phyloP scores from a whole-genome alignment of 2,329 filamentous ascomycete genomes.

The Aspergillus viridinutans region DNA sequence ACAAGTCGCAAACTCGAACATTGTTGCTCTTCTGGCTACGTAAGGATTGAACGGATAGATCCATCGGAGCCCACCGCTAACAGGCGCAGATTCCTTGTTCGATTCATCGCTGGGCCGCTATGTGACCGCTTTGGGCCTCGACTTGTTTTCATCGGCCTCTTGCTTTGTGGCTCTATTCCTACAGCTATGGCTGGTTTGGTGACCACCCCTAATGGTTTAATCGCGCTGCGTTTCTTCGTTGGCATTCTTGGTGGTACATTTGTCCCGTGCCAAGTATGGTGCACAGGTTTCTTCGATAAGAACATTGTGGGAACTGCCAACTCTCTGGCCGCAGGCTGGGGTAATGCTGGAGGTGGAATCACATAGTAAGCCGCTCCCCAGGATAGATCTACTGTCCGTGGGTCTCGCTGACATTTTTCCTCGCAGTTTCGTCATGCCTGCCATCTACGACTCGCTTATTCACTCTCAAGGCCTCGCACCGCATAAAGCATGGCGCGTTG shows the following conservation, averaged over 20 bases:
- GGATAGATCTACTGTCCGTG: neutral
- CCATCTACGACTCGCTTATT: slow-evolving; percentile 75
- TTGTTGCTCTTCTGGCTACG: slow-evolving; percentile 72
- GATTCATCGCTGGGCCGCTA: slow-evolving; percentile 72
- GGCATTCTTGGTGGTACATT: slow-evolving; percentile 43
- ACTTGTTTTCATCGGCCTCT: slow-evolving; percentile 68
- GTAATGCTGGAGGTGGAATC: slow-evolving; percentile 83
- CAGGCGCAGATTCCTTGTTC: slow-evolving; percentile 60
- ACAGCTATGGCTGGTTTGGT: slow-evolving; percentile 78
- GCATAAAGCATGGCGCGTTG: slow-evolving; percentile 74
- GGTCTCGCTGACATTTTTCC: neutral
- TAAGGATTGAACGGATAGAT: slow-evolving; percentile 28
- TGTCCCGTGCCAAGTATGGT: slow-evolving; percentile 77
- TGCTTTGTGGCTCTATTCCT: slow-evolving; percentile 75
- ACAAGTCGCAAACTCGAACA: slow-evolving; percentile 85
- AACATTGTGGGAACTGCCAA: slow-evolving; percentile 88
- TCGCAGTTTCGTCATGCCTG: slow-evolving; percentile 74
- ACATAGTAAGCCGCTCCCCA: slow-evolving; percentile 55
- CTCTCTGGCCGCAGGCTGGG: slow-evolving; percentile 76
- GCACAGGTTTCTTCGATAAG: slow-evolving; percentile 88
- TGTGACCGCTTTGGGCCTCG: slow-evolving; percentile 83
- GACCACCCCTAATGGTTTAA: slow-evolving; percentile 54
- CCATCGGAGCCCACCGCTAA: neutral
- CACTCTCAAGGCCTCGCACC: slow-evolving; percentile 54
- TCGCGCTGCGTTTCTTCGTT: slow-evolving; percentile 42